Base-by-base conservation (phyloP, 1,284 basidiomycete species). In the Ganoderma sp. region DNA sequence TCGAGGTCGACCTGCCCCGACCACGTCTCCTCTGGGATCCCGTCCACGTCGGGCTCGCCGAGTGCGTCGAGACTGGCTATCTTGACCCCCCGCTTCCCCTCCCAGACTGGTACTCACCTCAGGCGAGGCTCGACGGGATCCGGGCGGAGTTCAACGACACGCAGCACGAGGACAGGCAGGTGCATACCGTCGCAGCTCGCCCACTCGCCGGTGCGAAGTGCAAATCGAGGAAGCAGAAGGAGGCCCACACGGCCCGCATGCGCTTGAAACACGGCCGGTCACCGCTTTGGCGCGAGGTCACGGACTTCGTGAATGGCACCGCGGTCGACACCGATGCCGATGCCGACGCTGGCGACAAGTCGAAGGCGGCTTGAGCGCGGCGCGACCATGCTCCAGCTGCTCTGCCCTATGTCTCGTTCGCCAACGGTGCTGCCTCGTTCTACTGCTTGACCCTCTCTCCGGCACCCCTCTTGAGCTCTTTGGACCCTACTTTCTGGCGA, bases 1-100 rank as follows among this genome's bases (percentile, higher is more conserved):
- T 67, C 50, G 67, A 67, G 58, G 52, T 61, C 59, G 67, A 67
- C 32, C 67, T 62, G 4, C 25, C 56, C 22, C 43, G 39, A 17
- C 66, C 66, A 6, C 45, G 45, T n/a, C 54, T 67, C 12, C 28
- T 42, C 14, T 45, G 58, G 22, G 67, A 57, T 32, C 67, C 63
- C 0, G 54, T 64, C 2, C 45, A 60, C 42, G 41, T 61, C 0
- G 67, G 67, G 32, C 60, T 64, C 12, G 67, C 63, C n/a, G 37
- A 59, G 22, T 28, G 34, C 42, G 59, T 37, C 3, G 67, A 67
- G 28, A 4, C 14, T 41, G 67, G 67, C 41, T 3, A 0, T n/a
- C 58, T 67, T 28, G 50, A 9, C 17, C 67, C 50, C 17, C 42
- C 37, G 1, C n/a, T 57, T 15, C 42, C 63, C 8, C 7, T 25